Base-by-base conservation (phyloP, 2,329 filamentous ascomycete species). In the Eurotiales sp. region DNA sequence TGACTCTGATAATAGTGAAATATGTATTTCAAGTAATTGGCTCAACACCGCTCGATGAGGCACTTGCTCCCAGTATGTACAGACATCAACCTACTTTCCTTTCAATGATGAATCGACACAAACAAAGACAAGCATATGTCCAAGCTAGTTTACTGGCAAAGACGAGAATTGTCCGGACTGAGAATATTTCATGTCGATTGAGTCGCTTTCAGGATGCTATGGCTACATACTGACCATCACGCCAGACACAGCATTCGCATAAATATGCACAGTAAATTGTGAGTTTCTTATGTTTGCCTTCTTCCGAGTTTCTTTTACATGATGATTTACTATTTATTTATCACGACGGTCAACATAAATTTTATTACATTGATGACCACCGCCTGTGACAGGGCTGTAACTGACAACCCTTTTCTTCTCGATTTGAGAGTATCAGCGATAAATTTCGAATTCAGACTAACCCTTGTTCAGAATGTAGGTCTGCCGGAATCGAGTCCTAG, bases 121-220 rank as follows among this genome's bases (percentile, higher is more conserved):
- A 77, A 72, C 75, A 86, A 84, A 83, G 89, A 95, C 90, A 95
- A 95, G 89, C 89, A 95, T 95, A 95, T 95, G 89, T 95, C 90
- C 80, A 85, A 95, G 90, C 83, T 59, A 60, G 62, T 64, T 63
- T 64, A 56, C 64, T 62, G 64, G 64, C 65, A 51, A 73, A 74
- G 78, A 80, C 74, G 78, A 80, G 59, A 75, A 66, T 68, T 71
- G 78, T 75, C 70, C 65, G 69, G 64, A 69, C 76, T 77, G 72
- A 75, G 41, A 49, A 32, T 44, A 19, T 43, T 55, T 52, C 55
- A 52, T 52, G 43, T 53, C 48, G 44, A 57, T 51, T 42, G 14
- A 14, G 45, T 54, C n/a, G 34, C 6, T 19, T 14, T 30, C 30
- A 29, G 39, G n/a, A 44, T 49, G 46, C 34, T 46, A 40, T 49